Conservation (phyloP, 2,329 filamentous ascomycete species). For the Chaetomiaceae sp. region DNA sequence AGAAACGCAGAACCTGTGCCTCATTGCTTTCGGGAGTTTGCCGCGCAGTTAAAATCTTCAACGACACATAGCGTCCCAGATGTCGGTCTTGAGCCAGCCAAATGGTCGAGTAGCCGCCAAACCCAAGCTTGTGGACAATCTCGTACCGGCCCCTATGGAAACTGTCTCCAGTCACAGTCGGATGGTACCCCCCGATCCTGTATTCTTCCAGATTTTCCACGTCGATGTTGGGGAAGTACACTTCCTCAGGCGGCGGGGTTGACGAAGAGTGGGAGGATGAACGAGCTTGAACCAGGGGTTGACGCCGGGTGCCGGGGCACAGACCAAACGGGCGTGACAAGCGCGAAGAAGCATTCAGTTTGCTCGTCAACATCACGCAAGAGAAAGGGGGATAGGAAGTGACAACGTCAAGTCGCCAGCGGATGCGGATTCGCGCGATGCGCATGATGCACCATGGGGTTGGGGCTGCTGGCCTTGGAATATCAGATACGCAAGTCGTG, state of each 20-base stretch:
- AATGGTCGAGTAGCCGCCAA: conserved; percentile 36
- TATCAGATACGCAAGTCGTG: no score
- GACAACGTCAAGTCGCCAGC: no score
- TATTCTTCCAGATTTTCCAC: conserved; percentile 11
- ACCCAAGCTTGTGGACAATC: conserved; percentile 36
- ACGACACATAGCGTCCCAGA: conserved; percentile 26
- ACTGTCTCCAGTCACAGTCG: conserved; percentile 3
- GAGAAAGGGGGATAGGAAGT: no score
- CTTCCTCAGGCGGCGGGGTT: background rate
- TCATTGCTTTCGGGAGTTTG: conserved; percentile 7
- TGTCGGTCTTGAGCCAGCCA: conserved; percentile 36
- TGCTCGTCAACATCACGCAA: no score
- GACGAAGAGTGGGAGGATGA: background rate
- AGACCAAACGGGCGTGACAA: no score
- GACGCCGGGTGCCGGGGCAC: no score
- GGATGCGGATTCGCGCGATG: no score
- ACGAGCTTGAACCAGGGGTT: no score
- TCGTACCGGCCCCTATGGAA: conserved; percentile 30
- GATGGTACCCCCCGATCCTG: conserved; percentile 4
- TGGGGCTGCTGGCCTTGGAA: no score
- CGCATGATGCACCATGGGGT: no score
- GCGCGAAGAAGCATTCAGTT: no score
- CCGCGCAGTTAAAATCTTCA: conserved; percentile 28
- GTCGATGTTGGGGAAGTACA: conserved; percentile 5
- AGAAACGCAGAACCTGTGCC: background rate